A percentile compares a stretch with the other conserved stretches of the same genome.
Evolutionary conservation across 2,329 filamentous ascomycete species (phyloP).

Genomic region (Trichoderma sp.): DNA sequence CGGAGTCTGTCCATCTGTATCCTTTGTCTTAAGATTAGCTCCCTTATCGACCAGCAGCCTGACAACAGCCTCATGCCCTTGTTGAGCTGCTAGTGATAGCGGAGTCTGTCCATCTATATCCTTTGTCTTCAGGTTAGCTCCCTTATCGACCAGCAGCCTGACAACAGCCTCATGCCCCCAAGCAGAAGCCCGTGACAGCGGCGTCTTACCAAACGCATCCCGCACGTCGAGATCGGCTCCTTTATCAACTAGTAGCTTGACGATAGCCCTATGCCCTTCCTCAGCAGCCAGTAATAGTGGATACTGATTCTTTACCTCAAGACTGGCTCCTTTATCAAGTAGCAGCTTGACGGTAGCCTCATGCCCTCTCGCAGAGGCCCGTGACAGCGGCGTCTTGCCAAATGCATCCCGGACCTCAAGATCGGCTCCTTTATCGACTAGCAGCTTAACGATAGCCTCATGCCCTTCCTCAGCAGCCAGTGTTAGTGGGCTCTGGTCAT

Average conservation of each 20-base stretch:
- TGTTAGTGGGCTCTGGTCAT: no score
- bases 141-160: background rate
- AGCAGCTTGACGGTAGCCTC: conserved; percentile 3
- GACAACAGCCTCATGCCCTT: background rate
- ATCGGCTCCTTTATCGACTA: no score
- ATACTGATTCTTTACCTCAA: background rate
- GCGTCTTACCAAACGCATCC: background rate
- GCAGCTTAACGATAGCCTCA: no score
- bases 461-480: no score
- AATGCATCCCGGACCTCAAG: background rate
- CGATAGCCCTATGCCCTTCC: background rate
- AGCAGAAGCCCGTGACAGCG: background rate
- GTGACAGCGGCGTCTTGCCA: background rate
- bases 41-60: conserved; percentile 5
- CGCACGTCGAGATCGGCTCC: conserved; percentile 1
- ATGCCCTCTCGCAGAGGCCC: conserved; percentile 12
- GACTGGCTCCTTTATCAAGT: conserved; percentile 20
- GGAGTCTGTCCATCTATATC: background rate
- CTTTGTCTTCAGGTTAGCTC: background rate
- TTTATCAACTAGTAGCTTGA: conserved; percentile 13
- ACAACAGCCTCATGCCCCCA: background rate
- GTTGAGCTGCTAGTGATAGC: background rate
- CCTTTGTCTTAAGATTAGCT: background rate
- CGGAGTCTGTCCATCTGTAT: background rate
- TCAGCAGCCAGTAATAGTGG: background rate